Evolutionary conservation across 2,329 filamentous ascomycete genomes (phyloP).

Genomic region (Scedosporium minutisporum): DNA sequence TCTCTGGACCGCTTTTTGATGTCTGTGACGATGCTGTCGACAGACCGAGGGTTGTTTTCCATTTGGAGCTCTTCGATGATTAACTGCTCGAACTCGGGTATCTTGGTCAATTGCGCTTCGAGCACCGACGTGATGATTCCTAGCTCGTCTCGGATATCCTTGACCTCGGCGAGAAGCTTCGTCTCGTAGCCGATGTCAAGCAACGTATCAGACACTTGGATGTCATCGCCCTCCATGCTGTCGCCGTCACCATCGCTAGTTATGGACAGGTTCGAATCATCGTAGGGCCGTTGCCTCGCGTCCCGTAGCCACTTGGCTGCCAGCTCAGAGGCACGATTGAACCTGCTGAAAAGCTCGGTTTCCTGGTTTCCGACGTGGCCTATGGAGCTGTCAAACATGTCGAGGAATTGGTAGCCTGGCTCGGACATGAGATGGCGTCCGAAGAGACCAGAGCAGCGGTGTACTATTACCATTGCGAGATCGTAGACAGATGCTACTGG

Average conservation of each 20-base stretch:
- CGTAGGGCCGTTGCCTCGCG: neutral
- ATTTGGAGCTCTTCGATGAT: conserved; percentile 6
- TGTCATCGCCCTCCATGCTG: neutral
- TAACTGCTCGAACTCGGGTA: neutral
- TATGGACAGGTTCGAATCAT: neutral
- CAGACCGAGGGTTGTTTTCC: neutral
- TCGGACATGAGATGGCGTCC: conserved; percentile 23
- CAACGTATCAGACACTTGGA: conserved; percentile 10
- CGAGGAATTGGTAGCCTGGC: conserved; percentile 26
- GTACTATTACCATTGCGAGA: conserved; percentile 20
- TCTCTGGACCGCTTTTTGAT: conserved; percentile 21
- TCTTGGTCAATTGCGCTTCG: conserved; percentile 8
- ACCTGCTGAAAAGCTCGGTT: conserved; percentile 2
- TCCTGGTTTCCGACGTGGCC: conserved; percentile 12
- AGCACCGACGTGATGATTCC: conserved; percentile 33
- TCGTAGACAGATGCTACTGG: conserved; percentile 17
- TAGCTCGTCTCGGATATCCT: conserved; percentile 37
- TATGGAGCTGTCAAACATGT: conserved; percentile 31
- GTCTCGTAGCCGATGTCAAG: conserved; percentile 34
- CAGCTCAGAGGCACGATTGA: conserved; percentile 4
- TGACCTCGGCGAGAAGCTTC: conserved; percentile 30
- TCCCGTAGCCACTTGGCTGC: neutral
- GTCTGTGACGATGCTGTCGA: conserved; percentile 11
- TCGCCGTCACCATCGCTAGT: neutral
- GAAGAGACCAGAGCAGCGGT: conserved; percentile 26